These are phyloP conservation scores for Eucalyptus marginata DNA, from an alignment of 345 rosid genomes.

Conservation along the genomic window DNA sequence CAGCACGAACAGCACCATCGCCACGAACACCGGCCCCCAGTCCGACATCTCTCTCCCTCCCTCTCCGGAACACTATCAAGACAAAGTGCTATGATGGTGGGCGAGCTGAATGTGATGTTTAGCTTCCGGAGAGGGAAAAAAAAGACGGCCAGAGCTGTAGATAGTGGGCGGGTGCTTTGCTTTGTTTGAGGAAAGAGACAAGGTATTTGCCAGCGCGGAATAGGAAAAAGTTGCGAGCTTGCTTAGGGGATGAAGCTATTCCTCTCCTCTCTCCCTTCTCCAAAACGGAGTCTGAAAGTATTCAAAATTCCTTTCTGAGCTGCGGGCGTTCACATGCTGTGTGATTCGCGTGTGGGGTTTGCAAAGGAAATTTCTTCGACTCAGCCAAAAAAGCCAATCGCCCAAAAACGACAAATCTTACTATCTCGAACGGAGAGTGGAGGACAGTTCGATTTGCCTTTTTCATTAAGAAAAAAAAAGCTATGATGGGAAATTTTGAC, in stretches of 20 bases:
- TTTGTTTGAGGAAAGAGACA: neutral
- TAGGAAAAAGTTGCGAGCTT: neutral
- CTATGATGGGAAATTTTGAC: neutral
- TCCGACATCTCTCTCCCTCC: slow-evolving; percentile 38
- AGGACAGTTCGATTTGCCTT: neutral
- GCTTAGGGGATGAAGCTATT: neutral
- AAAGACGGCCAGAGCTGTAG: neutral
- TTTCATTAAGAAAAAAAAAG: neutral
- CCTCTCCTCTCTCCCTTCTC: neutral
- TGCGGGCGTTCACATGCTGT: neutral
- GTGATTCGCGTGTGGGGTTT: neutral
- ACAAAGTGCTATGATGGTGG: neutral
- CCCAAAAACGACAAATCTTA: neutral
- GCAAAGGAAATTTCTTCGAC: neutral
- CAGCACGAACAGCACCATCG: slow-evolving; percentile 69
- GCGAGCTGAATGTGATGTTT: neutral
- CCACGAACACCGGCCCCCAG: slow-evolving; percentile 94
- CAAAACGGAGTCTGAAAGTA: neutral
- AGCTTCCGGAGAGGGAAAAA: neutral
- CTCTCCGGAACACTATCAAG: neutral
- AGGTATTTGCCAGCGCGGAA: neutral
- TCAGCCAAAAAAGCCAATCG: neutral
- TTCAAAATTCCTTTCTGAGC: neutral
- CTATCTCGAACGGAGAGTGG: neutral
- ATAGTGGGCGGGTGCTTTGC: neutral